Conservation (phyloP, 1,139 yeast genomes). For the Candida sp. region DNA sequence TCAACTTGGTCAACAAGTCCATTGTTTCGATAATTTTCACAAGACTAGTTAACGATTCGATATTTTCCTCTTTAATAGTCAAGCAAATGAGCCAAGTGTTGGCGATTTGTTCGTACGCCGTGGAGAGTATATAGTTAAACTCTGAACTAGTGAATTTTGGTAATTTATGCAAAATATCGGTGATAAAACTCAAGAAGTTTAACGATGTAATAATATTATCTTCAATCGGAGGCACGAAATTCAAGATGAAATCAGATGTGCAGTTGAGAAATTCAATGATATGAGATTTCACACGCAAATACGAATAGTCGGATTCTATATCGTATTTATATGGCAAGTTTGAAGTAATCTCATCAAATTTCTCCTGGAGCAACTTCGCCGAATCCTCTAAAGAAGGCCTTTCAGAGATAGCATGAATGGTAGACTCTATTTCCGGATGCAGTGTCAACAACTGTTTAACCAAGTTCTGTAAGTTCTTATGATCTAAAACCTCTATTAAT, state of each 20-base stretch:
- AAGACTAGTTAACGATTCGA: constrained; percentile 1
- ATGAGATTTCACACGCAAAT: constrained; percentile 70
- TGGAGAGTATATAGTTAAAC: constrained; percentile 67
- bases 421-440: constrained; percentile 61
- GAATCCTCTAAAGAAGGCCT: constrained; percentile 54
- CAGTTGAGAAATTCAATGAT: constrained; percentile 76
- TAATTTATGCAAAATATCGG: constrained; percentile 59
- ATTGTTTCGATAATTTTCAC: constrained; percentile 31
- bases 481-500: constrained; percentile 65
- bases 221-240: constrained; percentile 78
- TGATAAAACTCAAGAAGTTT: constrained; percentile 64
- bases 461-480: constrained; percentile 49
- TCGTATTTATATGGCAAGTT: constrained; percentile 77
- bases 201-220: constrained; percentile 54
- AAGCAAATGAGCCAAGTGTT: constrained; percentile 72
- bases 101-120: constrained; percentile 79
- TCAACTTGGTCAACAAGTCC: constrained; percentile 44
- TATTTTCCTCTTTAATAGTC: constrained; percentile 26
- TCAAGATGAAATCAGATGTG: constrained; percentile 74
- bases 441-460: constrained; percentile 48
- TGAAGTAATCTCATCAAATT: constrained; percentile 42
- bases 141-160: constrained; percentile 73
- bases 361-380: constrained; percentile 44
- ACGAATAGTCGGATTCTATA: constrained; percentile 78
- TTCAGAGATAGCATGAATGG: constrained; percentile 55